Evolutionary conservation across 495 filamentous ascomycete species (phyloP).

Genomic region (Hypoxylon perforatum): DNA sequence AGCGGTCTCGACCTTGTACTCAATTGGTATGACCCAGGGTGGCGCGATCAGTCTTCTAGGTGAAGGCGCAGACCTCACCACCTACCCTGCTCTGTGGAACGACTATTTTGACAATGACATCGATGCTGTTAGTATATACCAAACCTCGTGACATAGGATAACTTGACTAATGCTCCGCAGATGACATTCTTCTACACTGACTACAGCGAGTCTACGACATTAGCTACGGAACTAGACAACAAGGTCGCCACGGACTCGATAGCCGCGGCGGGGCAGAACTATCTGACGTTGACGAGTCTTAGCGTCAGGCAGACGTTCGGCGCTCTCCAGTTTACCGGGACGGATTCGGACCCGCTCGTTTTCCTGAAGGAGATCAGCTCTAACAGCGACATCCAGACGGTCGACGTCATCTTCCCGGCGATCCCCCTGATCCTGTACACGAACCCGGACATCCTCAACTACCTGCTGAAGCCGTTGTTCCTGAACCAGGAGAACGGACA

Average conservation of each 20-base stretch:
- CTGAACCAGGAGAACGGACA: slow-evolving; percentile 91
- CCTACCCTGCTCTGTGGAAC: slow-evolving; percentile 81
- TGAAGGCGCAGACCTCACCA: slow-evolving; percentile 70
- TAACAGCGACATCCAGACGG: slow-evolving; percentile 92
- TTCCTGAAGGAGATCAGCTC: slow-evolving; percentile 97
- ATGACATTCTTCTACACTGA: slow-evolving; percentile 79
- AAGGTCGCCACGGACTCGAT: slow-evolving; percentile 78
- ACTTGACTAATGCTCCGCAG: slow-evolving; percentile 26
- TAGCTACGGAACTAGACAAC: slow-evolving; percentile 72
- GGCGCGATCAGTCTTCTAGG: slow-evolving; percentile 83
- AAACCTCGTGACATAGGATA: slow-evolving; percentile 4
- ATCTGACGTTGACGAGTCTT: slow-evolving; percentile 85
- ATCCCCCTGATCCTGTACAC: slow-evolving; percentile 92
- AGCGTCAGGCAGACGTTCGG: slow-evolving; percentile 89
- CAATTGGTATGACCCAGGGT: slow-evolving; percentile 80
- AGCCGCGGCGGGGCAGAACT: slow-evolving; percentile 71
- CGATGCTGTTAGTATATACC: slow-evolving; percentile 54
- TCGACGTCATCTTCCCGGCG: slow-evolving; percentile 95
- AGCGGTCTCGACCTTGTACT: slow-evolving; percentile 69
- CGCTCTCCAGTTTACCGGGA: slow-evolving; percentile 85
- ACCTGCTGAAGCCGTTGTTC: slow-evolving; percentile 86
- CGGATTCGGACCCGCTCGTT: slow-evolving; percentile 77
- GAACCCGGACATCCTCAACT: slow-evolving; percentile 84
- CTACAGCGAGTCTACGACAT: slow-evolving; percentile 62
- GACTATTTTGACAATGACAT: slow-evolving; percentile 70